Base-by-base conservation (phyloP, 108 stramenopile genomes). In the Skeletonema costatum region DNA sequence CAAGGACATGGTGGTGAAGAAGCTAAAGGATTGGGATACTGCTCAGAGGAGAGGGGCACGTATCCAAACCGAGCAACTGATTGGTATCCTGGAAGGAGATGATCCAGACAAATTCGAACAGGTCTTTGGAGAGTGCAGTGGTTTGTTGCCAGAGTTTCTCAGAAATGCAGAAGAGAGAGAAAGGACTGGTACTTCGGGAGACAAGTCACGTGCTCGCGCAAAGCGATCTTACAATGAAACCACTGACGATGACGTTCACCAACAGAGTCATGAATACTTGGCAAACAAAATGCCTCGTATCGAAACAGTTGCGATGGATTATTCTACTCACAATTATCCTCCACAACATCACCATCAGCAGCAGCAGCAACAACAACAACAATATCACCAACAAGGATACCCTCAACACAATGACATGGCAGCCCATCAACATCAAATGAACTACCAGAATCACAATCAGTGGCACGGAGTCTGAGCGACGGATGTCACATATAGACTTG, bases 1-100 rank as follows among this genome's bases (percentile, higher is more conserved):
- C 58, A 70, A 70, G 58, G 53, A 58, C 31, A 33, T 38, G 31
- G 32, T 70, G 5, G 33, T 38, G 38, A 56, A 58, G 7, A 58
- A 60, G 16, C 31, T 70, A 11, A 53, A 53, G 32, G 53, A 70
- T 60, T 70, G 17, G 21, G 38, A 58, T 19, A 70, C 50, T 32
- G 56, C 70, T 2, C 53, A 53, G 17, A 31, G 70, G 7, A 53
- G 50, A 39, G 56, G 56, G 2, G 33, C 53, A 11, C 70, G 56
- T 21, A 16, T 70, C 10, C n/a, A 70, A 38, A 58, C 53, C 33
- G 70, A 58, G 58, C 30, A 70, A 33, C 53, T 70, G n/a, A 35
- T 70, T 6, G 19, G 29, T 42, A 70, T 70, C 59, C 53, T 70
- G 6, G 31, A 70, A 39, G 70, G 70, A 32, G 70, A 70, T 17